Base-by-base conservation (phyloP, 306 rosid genomes). In the Cucumis melo region DNA sequence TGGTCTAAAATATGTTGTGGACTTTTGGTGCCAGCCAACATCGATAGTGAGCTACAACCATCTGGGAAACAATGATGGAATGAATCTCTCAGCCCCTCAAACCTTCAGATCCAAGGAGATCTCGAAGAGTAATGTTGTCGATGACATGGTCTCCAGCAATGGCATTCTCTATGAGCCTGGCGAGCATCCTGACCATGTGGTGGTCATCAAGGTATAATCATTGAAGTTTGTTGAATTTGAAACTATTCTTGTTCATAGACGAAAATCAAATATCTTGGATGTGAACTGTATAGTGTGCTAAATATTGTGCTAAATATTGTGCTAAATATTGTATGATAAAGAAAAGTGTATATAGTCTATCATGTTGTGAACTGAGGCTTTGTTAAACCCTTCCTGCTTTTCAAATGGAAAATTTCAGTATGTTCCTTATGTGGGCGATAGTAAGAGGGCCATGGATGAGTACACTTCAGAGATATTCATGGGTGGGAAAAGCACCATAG, bases 371-470 rank as follows among this genome's bases (percentile, higher is more conserved):
- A 63, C 42, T 63, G 12, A n/a, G 10, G n/a, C 20, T 65, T 39
- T 39, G 53, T 42, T 67, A 41, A 62, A 23, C 46, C 27, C 14
- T 46, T 38, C 32, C 16, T 72, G 55, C 73, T 39, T 76, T 63
- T 61, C n/a, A 63, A 60, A 80, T 78, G 51, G 48, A 79, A 70
- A 59, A 58, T 21, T 81, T 50, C 67, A 89, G 99, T 94, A 92
- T 79, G 99, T 94, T 81, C 99, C 99, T 1, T 94, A 92, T 51
- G 97, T 94, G n/a, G 99, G 62, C 4, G 99, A 94, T 56, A 94
- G 99, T 92, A 94, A 94, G 87, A 89, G 99, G 73, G 99, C 99
- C 23, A 86, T 94, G 97, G 99, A 94, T 86, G 99, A 94, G 84
- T 94, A 94, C 88, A 90, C 96, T 44, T 94, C 99, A 10, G 99